Evolutionary conservation across 345 rosid species (phyloP), one percentile per base, ranked within the genome.

Genomic region (Hypericum androsaemum): DNA sequence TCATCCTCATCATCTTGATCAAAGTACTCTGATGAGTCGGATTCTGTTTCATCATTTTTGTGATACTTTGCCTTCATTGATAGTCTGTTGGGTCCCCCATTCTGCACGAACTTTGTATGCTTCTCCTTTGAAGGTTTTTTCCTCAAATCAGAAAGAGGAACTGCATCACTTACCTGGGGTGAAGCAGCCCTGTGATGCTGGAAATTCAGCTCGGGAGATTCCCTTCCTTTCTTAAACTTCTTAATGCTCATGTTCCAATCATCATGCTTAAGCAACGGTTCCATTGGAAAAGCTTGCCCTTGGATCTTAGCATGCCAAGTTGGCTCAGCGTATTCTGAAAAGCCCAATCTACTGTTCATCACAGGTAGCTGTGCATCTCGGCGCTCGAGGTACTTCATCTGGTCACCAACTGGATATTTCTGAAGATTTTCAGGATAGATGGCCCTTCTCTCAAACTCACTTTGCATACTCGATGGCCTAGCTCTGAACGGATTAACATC

Each of bases 41-140:
- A 80, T 61, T 90, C 95, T 32, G 96, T 87, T 64, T 82, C 96
- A 63, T 90, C 89, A 50, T 67, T 71, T 70, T 59, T 70, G 42
- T 16, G 45, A 53, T 59, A 55, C 66, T 64, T 72, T 53, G 76
- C 81, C 72, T 73, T 89, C 38, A 63, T 47, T 17, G 68, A 59
- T 5, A 61, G 63, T 60, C 62, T 38, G 52, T 72, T 73, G 51
- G 56, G 58, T 59, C 79, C 78, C 45, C 74, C 79, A 60, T 80
- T 86, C 66, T 75, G 85, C 15, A 68, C 54, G 37, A 61, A 60
- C 57, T 62, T 73, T 52, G 72, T 76, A 32, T 63, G 65, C 79
- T 77, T 86, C 69, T 68, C 89, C 68, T 62, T 72, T 46, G 78
- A 58, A 50, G 71, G 74, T 60, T 73, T 79, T 66, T 63, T 73